Evolutionary conservation across 805 yeast species (phyloP).

Genomic region (Wickerhamomyces hampshirensis): DNA sequence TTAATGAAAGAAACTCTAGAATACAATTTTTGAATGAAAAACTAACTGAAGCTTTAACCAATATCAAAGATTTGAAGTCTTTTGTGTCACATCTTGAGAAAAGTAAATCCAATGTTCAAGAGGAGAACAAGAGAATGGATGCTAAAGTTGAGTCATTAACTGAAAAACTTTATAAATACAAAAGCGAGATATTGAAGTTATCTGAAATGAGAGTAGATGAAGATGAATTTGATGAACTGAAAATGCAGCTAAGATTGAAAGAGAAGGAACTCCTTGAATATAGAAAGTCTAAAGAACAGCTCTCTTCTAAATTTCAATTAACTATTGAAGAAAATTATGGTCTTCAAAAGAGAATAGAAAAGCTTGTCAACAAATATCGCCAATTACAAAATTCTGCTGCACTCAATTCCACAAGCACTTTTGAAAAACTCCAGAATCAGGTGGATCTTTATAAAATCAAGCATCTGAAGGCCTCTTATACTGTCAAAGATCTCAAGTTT

Average conservation of each 20-base stretch:
- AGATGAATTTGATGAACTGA: slow-evolving; percentile 13
- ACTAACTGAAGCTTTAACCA: slow-evolving; percentile 21
- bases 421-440: slow-evolving; percentile 31
- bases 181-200: slow-evolving; percentile 16
- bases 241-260: slow-evolving; percentile 11
- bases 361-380: slow-evolving; percentile 22
- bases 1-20: slow-evolving; percentile 20
- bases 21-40: slow-evolving; percentile 21
- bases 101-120: slow-evolving; percentile 24
- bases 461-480: slow-evolving; percentile 38
- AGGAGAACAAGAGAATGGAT: slow-evolving; percentile 31
- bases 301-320: slow-evolving; percentile 23
- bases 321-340: slow-evolving; percentile 23
- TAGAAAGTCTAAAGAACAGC: slow-evolving; percentile 29
- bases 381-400: slow-evolving; percentile 25
- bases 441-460: slow-evolving; percentile 42
- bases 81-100: slow-evolving; percentile 28
- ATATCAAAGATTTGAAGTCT: slow-evolving; percentile 27
- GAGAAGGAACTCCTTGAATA: slow-evolving; percentile 23
- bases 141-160: slow-evolving; percentile 25
- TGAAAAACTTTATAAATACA: slow-evolving; percentile 29
- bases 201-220: slow-evolving; percentile 6
- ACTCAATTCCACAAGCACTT: slow-evolving; percentile 9
- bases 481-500: slow-evolving; percentile 31
- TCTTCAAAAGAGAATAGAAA: slow-evolving; percentile 30